phyloP scores from a whole-genome alignment of 2,329 filamentous ascomycete species.

The Dothideomycetes sp. region DNA sequence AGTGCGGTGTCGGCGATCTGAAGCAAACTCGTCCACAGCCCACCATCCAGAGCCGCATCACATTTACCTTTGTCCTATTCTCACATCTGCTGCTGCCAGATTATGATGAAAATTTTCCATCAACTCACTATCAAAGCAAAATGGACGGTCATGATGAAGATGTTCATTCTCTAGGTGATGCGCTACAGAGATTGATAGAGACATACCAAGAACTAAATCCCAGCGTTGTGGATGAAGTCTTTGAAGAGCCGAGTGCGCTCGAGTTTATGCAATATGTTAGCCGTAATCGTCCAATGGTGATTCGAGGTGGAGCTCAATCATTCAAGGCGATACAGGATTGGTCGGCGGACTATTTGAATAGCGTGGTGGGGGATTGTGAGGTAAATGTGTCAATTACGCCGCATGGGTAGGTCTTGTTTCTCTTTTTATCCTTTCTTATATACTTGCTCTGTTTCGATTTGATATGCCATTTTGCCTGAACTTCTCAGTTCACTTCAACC shows the following conservation, averaged over 20 bases:
- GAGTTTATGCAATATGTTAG: conserved; percentile 73
- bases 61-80: too few species aligned
- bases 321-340: conserved; percentile 57
- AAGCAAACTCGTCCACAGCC: too few species aligned
- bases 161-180: neutral
- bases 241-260: conserved; percentile 57
- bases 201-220: conserved; percentile 67
- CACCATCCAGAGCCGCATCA: too few species aligned
- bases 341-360: conserved; percentile 49
- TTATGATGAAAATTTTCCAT: too few species aligned
- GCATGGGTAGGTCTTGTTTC: conserved; percentile 40
- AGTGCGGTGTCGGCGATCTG: too few species aligned
- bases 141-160: too few species aligned
- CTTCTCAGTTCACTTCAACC: too few species aligned
- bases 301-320: conserved; percentile 48
- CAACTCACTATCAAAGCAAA: too few species aligned
- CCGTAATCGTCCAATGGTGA: conserved; percentile 62
- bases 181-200: conserved; percentile 39
- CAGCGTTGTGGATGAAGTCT: conserved; percentile 47
- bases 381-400: conserved; percentile 76
- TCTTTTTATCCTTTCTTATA: neutral
- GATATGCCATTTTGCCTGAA: too few species aligned
- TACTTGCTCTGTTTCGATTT: neutral
- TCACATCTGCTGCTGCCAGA: too few species aligned
- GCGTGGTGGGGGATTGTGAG: conserved; percentile 40